phyloP scores from a whole-genome alignment of 805 yeast species.

The Wickerhamiella shivajii region DNA sequence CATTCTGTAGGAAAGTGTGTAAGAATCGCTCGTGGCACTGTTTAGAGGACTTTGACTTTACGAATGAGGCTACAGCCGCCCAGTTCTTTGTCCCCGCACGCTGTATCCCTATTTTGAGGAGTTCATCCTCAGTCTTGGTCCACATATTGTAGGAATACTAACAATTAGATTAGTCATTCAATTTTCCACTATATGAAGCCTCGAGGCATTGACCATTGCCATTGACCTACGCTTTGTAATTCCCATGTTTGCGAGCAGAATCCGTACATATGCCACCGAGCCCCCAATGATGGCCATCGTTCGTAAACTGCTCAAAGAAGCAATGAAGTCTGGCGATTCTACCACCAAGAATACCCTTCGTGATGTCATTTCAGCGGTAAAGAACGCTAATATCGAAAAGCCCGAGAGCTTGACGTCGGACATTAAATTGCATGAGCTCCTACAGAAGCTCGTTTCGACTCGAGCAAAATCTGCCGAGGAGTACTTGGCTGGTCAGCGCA shows the following conservation, averaged over 20 bases:
- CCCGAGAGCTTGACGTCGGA: constrained; percentile 20
- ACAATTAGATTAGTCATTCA: too few relatives aligned
- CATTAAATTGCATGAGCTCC: constrained; percentile 27
- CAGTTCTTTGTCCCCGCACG: constrained; percentile 1
- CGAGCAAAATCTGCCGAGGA: constrained; percentile 37
- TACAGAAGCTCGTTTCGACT: constrained; percentile 27
- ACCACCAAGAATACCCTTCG: constrained; percentile 21
- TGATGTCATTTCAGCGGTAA: constrained; percentile 24
- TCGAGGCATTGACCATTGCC: too few relatives aligned
- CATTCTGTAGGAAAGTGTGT: too few relatives aligned
- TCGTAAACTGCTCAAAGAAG: constrained; percentile 32
- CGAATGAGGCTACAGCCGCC: neutral
- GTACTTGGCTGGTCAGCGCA: constrained; percentile 32
- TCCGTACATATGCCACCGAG: constrained; percentile 16
- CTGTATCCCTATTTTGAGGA: neutral
- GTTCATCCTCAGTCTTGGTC: constrained; percentile 2
- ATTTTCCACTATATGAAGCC: too few relatives aligned
- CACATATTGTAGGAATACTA: too few relatives aligned
- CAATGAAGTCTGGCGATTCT: constrained; percentile 34
- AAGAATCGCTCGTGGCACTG: too few relatives aligned
- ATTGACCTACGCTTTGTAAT: too few relatives aligned
- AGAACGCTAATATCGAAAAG: constrained; percentile 23
- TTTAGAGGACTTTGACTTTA: too few relatives aligned
- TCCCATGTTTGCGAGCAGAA: neutral
- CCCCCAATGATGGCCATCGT: constrained; percentile 26